These are phyloP conservation scores for Phaffia australis DNA, from an alignment of 768 basidiomycete species.

Conservation along the genomic window DNA sequence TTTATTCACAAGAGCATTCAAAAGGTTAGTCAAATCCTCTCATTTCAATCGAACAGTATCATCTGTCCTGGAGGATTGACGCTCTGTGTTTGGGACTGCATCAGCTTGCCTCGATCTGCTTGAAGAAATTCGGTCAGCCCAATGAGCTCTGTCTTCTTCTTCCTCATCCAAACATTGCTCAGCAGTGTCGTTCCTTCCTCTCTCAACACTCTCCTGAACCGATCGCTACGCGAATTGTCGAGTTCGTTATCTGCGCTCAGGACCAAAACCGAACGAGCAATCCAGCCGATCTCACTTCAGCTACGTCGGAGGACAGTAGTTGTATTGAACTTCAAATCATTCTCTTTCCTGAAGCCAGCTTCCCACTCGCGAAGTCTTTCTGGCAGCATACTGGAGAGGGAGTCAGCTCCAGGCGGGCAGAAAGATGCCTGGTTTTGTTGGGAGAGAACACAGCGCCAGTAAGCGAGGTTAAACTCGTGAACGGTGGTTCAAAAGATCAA, in stretches of 20 bases:
- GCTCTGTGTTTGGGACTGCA: not conserved
- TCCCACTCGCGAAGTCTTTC: conserved; percentile 68
- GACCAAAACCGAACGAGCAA: conserved; percentile 18
- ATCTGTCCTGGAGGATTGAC: not conserved
- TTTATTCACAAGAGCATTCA: conserved; percentile 78
- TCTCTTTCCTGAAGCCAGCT: conserved; percentile 56
- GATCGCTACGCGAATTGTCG: conserved; percentile 50
- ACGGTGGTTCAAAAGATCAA: not conserved
- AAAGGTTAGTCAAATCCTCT: conserved; percentile 49
- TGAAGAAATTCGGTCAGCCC: conserved; percentile 60
- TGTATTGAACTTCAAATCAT: conserved; percentile 63
- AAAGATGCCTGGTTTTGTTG: conserved; percentile 64
- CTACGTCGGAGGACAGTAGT: conserved; percentile 24
- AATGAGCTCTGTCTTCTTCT: conserved; percentile 71
- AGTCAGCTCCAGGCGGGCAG: conserved; percentile 76
- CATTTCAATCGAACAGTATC: not conserved
- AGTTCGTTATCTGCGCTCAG: conserved; percentile 54
- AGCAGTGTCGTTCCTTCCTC: conserved; percentile 59
- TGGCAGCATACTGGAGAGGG: conserved; percentile 94
- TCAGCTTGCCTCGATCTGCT: conserved; percentile 68
- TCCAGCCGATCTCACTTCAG: conserved; percentile 28
- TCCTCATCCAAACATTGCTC: conserved; percentile 60
- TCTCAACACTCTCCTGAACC: conserved; percentile 39
- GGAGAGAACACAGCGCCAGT: conserved; percentile 40
- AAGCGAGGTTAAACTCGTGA: not conserved